Conservation (phyloP, 495 filamentous ascomycete species). For the Hypoxylon perforatum region DNA sequence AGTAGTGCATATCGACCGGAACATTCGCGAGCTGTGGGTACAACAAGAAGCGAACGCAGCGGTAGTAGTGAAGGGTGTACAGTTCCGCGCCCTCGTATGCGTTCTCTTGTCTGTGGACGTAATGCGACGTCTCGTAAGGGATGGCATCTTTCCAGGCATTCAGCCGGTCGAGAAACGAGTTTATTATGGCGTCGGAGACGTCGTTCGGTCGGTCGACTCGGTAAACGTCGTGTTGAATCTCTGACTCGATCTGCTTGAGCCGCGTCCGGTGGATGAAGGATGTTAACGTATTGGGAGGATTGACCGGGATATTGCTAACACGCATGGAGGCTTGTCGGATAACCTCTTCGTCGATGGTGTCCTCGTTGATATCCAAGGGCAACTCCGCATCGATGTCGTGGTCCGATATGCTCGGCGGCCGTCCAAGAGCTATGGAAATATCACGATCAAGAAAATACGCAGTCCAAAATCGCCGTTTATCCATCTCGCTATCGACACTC, state of each 20-base stretch:
- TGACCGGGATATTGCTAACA: constrained; percentile 43
- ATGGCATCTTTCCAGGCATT: constrained; percentile 45
- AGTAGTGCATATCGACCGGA: constrained; percentile 61
- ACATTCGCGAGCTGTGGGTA: constrained; percentile 63
- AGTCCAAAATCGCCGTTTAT: constrained; percentile 65
- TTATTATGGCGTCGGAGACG: constrained; percentile 40
- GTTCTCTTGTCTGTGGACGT: constrained; percentile 59
- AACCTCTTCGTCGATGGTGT: constrained; percentile 55
- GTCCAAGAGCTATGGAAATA: constrained; percentile 64
- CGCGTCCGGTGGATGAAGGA: constrained; percentile 62
- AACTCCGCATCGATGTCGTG: constrained; percentile 64
- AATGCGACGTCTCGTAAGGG: constrained; percentile 43
- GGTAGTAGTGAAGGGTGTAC: constrained; percentile 64
- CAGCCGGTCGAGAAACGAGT: constrained; percentile 41
- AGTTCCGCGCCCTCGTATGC: constrained; percentile 62
- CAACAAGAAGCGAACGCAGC: constrained; percentile 62
- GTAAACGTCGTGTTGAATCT: constrained; percentile 67
- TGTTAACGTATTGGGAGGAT: constrained; percentile 57
- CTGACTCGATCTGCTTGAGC: constrained; percentile 65
- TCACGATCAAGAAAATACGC: constrained; percentile 65
- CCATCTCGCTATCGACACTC: constrained; percentile 60
- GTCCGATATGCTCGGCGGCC: constrained; percentile 64
- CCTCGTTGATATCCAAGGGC: constrained; percentile 60
- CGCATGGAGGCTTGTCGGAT: constrained; percentile 45
- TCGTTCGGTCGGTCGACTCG: constrained; percentile 59